Evolutionary conservation across 257 asterid species (phyloP).

Genomic region (Knoxia roxburghii): DNA sequence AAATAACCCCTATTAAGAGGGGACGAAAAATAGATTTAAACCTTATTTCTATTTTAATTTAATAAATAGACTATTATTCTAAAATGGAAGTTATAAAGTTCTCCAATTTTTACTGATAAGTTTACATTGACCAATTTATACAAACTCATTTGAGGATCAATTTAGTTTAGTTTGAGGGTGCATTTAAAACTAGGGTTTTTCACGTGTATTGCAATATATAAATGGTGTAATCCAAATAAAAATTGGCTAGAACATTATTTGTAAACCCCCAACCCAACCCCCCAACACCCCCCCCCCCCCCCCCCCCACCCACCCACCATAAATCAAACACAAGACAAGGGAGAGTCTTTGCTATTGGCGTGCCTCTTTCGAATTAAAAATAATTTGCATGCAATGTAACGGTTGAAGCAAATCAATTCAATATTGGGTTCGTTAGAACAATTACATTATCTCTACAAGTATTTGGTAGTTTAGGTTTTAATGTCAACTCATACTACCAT

Average conservation of each 20-base stretch:
- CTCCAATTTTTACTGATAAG: no score
- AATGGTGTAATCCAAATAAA: no score
- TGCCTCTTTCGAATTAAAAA: background rate
- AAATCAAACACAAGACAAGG: no score
- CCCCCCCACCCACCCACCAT: no score
- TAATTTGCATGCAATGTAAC: background rate
- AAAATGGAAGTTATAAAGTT: no score
- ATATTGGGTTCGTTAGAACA: background rate
- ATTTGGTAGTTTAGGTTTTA: background rate
- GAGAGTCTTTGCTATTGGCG: background rate
- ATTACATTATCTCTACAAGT: background rate
- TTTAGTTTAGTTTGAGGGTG: background rate
- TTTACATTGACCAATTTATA: background rate
- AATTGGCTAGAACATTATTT: no score
- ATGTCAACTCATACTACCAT: background rate
- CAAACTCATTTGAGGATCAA: background rate
- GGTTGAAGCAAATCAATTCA: background rate
- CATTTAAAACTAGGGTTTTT: background rate
- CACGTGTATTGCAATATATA: background rate
- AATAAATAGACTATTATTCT: no score
- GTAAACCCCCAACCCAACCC: no score
- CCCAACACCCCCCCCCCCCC: no score
- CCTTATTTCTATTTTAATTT: no score
- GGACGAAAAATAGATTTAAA: no score
- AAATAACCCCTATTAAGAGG: no score